Conservation (phyloP, 1,284 basidiomycete genomes). For the Ustilago hordei region DNA sequence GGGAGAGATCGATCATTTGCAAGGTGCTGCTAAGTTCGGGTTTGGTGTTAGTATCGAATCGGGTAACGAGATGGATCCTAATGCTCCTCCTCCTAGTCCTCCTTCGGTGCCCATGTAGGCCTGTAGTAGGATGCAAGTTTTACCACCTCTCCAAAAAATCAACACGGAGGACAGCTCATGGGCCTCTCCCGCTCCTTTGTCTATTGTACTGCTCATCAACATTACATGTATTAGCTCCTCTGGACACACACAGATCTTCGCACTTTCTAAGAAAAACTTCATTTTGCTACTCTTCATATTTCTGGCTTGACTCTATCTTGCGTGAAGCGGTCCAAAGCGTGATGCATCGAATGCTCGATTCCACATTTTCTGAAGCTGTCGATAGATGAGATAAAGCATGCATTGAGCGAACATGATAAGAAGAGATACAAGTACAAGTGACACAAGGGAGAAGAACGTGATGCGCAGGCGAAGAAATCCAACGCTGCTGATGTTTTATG, state of each 20-base stretch:
- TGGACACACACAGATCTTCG: background rate
- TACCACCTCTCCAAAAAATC: background rate
- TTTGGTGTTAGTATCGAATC: constrained; percentile 94
- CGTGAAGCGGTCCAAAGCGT: no score
- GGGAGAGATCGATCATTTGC: constrained; percentile 98
- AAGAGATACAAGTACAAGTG: constrained; percentile 12
- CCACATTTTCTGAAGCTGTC: no score
- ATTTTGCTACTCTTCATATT: no score
- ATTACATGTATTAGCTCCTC: constrained; percentile 4
- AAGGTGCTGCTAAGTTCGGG: constrained; percentile 89
- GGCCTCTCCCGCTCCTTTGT: background rate
- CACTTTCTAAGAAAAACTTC: background rate
- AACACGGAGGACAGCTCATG: background rate
- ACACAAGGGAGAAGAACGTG: background rate
- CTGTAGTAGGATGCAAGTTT: background rate
- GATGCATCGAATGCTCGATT: no score
- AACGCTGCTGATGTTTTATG: constrained; percentile 15
- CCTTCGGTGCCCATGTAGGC: constrained; percentile 66
- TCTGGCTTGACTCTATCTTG: no score
- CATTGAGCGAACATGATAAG: background rate
- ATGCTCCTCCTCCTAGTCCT: constrained; percentile 60
- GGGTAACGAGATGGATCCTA: constrained; percentile 65
- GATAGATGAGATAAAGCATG: background rate
- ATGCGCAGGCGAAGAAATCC: background rate
- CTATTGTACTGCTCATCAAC: background rate